These are phyloP conservation scores for Aphanocladium album DNA, from an alignment of 2,329 filamentous ascomycete genomes.

Conservation along the genomic window DNA sequence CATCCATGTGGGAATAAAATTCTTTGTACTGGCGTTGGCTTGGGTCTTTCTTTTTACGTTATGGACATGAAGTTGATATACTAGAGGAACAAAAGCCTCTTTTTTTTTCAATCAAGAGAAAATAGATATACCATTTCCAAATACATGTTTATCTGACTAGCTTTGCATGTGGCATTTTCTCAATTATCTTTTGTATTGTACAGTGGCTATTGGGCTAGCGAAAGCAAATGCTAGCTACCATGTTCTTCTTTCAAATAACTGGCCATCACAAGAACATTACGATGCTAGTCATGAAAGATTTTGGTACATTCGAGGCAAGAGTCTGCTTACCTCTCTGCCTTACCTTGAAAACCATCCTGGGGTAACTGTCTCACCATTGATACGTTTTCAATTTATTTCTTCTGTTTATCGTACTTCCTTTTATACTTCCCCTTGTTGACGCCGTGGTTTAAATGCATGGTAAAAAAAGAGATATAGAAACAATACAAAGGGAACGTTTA, in stretches of 20 bases:
- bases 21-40: constrained; percentile 12
- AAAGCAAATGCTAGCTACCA: neutral
- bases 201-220: neutral
- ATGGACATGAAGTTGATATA: neutral
- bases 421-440: constrained; percentile 3
- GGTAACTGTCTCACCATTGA: neutral
- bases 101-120: neutral
- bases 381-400: neutral
- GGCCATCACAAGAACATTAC: neutral
- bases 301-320: constrained; percentile 6
- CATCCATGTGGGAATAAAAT: constrained; percentile 7
- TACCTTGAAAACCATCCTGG: constrained; percentile 4
- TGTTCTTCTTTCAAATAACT: neutral
- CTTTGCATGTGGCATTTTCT: neutral
- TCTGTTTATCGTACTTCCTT: neutral
- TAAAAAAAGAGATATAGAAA: neutral
- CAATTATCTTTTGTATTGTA: neutral
- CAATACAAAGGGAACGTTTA: constrained; percentile 4
- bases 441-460: constrained; percentile 5
- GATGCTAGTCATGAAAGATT: neutral
- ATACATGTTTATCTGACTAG: neutral
- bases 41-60: constrained; percentile 4
- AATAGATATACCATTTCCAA: neutral
- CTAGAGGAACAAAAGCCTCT: neutral
- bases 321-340: constrained; percentile 13